Evolutionary conservation across 176 grass and related monocot genomes (phyloP).

Genomic region (Poa annua): DNA sequence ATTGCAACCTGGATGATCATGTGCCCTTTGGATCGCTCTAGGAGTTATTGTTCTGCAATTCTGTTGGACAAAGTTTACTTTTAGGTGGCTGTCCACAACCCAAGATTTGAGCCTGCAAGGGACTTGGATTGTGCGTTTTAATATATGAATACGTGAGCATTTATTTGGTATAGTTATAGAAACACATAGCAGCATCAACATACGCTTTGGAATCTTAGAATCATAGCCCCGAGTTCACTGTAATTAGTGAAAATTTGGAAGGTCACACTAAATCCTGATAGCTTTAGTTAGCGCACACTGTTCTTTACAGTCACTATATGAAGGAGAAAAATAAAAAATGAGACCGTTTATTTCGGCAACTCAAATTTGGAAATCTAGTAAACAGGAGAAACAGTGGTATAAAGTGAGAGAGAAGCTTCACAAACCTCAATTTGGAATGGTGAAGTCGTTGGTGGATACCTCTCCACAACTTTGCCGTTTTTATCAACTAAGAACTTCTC

Average conservation of each 20-base stretch:
- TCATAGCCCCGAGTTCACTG: background rate
- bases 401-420: constrained; percentile 29
- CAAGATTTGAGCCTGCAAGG: background rate
- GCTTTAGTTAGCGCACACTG: background rate
- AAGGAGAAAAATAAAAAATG: background rate
- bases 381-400: background rate
- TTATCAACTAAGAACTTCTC: constrained; percentile 97
- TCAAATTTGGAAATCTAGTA: background rate
- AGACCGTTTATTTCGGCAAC: background rate
- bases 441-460: constrained; percentile 96
- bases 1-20: background rate
- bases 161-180: background rate
- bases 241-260: background rate
- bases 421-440: constrained; percentile 95
- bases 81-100: constrained; percentile 13
- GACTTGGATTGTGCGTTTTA: background rate
- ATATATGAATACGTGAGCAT: background rate
- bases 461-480: constrained; percentile 91
- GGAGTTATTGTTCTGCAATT: constrained; percentile 8
- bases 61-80: constrained; percentile 12
- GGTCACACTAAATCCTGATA: background rate
- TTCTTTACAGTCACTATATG: background rate
- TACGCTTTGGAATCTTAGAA: background rate
- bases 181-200: background rate
- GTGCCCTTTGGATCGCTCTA: constrained; percentile 1